Evolutionary conservation across 2,329 filamentous ascomycete species (phyloP).

Genomic region (Didymellaceae sp.): DNA sequence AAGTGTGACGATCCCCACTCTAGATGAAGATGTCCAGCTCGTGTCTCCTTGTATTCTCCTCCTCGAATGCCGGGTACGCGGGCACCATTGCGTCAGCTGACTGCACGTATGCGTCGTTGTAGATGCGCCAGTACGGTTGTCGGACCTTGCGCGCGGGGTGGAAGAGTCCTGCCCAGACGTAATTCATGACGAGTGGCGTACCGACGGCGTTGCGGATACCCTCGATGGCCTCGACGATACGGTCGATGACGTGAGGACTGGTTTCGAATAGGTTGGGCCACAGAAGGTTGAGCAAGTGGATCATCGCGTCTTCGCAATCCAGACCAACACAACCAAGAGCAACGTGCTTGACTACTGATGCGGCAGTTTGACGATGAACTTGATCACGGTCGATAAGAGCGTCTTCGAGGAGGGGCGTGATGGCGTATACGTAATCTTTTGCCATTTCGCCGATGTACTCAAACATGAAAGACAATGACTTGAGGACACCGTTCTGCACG

Average conservation of each 20-base stretch:
- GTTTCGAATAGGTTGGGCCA: constrained; percentile 99
- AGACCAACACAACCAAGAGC: constrained; percentile 96
- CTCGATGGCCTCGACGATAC: constrained; percentile 96
- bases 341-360: constrained; percentile 96
- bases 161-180: constrained; percentile 97
- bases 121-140: constrained; percentile 92
- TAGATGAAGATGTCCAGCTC: constrained; percentile 85
- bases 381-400: constrained; percentile 97
- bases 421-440: constrained; percentile 98
- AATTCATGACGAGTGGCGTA: constrained; percentile 92
- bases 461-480: constrained; percentile 95
- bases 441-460: constrained; percentile 99
- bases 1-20: constrained; percentile 7
- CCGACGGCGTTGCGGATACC: constrained; percentile 93
- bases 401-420: constrained; percentile 93
- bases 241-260: constrained; percentile 96
- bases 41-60: constrained; percentile 77
- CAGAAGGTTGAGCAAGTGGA: constrained; percentile 93
- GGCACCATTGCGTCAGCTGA: constrained; percentile 93
- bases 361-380: constrained; percentile 95
- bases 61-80: constrained; percentile 87
- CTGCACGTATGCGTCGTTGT: constrained; percentile 97
- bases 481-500: constrained; percentile 97
- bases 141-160: constrained; percentile 95
- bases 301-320: constrained; percentile 97